A percentile compares a stretch with the other conserved stretches of the same genome.
Conservation (phyloP, 116 monocot species). For the Posidonia oceanica region DNA sequence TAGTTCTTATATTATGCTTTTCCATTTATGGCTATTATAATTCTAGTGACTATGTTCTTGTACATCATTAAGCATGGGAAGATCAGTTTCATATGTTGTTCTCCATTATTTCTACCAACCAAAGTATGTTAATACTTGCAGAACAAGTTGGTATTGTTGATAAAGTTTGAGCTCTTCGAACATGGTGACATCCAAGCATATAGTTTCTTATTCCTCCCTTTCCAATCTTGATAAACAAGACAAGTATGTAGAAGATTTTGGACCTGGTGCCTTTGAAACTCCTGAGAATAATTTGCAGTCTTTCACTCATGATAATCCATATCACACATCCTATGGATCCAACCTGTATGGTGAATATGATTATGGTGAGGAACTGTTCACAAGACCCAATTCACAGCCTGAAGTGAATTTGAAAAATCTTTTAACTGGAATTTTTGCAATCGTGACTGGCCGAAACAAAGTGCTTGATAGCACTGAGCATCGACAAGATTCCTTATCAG, state of each 20-base stretch:
- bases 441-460: constrained; percentile 54
- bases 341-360: constrained; percentile 25
- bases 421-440: constrained; percentile 49
- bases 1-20: no score
- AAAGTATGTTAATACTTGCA: background rate
- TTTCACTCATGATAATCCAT: constrained; percentile 1
- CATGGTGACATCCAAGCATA: constrained; percentile 19
- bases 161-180: background rate
- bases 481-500: constrained; percentile 22
- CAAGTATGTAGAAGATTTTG: constrained; percentile 13
- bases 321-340: constrained; percentile 13
- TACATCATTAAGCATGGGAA: no score
- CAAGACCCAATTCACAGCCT: constrained; percentile 6
- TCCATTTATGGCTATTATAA: no score
- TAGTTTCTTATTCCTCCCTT: constrained; percentile 39
- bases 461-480: constrained; percentile 2
- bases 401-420: constrained; percentile 81
- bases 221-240: constrained; percentile 23
- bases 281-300: background rate
- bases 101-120: no score
- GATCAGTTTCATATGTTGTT: no score
- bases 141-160: background rate
- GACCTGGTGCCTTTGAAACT: background rate
- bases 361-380: constrained; percentile 14
- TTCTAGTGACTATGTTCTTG: no score